A percentile compares a stretch with the other conserved stretches of the same genome.
Conservation (phyloP, 768 basidiomycete species). For the Cantharellus cinnabarinus region DNA sequence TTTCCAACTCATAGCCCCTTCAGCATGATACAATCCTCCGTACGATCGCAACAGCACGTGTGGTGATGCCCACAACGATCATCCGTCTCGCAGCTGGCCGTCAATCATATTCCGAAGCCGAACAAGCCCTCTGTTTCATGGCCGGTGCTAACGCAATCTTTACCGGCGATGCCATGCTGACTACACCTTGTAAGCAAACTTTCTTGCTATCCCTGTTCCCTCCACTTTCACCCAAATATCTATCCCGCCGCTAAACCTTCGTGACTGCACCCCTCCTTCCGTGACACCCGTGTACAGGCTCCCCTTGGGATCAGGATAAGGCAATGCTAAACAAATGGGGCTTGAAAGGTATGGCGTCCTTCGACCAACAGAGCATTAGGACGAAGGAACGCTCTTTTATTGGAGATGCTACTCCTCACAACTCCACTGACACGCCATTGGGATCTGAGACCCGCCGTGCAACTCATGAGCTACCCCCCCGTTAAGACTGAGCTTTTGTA, state of each 20-base stretch:
- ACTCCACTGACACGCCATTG: too few relatives aligned
- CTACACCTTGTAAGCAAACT: slow-evolving; percentile 65
- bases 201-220: not conserved
- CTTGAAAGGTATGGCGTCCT: slow-evolving; percentile 74
- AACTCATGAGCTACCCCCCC: too few relatives aligned
- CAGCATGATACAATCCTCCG: slow-evolving; percentile 67
- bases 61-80: slow-evolving; percentile 80
- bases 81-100: slow-evolving; percentile 89
- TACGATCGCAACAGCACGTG: slow-evolving; percentile 86
- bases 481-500: too few relatives aligned
- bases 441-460: too few relatives aligned
- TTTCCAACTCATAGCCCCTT: slow-evolving; percentile 34
- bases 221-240: not conserved
- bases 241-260: not conserved
- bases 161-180: slow-evolving; percentile 95
- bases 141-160: slow-evolving; percentile 97
- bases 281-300: slow-evolving; percentile 28
- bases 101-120: slow-evolving; percentile 69
- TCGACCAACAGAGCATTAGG: slow-evolving; percentile 35
- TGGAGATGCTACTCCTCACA: not conserved
- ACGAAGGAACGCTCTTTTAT: slow-evolving; percentile 6
- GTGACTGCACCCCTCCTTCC: not conserved
- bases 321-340: slow-evolving; percentile 90
- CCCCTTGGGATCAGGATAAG: slow-evolving; percentile 92
- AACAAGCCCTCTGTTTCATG: slow-evolving; percentile 98